Evolutionary conservation across 176 grass and related monocot species (phyloP).

Genomic region (Carex parvula): DNA sequence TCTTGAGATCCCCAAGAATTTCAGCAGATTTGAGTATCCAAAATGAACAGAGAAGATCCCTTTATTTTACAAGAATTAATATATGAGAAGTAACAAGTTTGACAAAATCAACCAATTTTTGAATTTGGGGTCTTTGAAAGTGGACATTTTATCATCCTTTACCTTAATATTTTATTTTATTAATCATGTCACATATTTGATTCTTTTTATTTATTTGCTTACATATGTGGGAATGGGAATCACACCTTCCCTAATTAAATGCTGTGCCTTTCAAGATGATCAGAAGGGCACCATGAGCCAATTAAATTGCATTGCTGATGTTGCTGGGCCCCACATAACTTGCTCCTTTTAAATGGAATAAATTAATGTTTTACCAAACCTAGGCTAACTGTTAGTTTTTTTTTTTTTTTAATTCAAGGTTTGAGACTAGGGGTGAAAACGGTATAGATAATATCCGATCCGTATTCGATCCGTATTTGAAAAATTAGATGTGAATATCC

Average conservation of each 20-base stretch:
- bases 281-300: not conserved
- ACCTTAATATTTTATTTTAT: not conserved
- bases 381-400: not conserved
- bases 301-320: not conserved
- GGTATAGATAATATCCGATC: too few species aligned
- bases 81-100: not conserved
- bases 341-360: not conserved
- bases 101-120: not conserved
- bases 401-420: not conserved
- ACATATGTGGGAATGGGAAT: not conserved
- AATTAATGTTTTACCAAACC: not conserved
- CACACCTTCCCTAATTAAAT: not conserved
- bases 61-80: not conserved
- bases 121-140: not conserved
- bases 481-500: too few species aligned
- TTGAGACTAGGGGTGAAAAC: too few species aligned
- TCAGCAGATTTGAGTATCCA: not conserved
- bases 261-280: not conserved
- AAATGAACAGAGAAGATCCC: not conserved
- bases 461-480: too few species aligned
- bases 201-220: not conserved
- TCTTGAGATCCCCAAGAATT: too few species aligned
- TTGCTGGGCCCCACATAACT: not conserved
- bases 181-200: not conserved
- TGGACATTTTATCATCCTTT: not conserved